These are phyloP conservation scores for Pseudocercospora macadamiae DNA, from an alignment of 2,329 filamentous ascomycete genomes.

Conservation along the genomic window DNA sequence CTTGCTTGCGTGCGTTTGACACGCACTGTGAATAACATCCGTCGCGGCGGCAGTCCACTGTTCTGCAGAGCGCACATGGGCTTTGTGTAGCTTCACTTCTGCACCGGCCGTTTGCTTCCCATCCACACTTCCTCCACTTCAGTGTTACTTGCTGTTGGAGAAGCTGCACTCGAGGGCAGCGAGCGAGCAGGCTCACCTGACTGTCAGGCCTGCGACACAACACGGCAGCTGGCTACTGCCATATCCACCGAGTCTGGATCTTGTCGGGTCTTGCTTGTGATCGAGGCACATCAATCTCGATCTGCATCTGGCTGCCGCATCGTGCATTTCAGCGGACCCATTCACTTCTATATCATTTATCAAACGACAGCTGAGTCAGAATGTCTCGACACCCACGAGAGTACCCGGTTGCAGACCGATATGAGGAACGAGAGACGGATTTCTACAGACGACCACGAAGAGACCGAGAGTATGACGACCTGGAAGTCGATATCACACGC, in stretches of 20 bases:
- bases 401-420: conserved; percentile 44
- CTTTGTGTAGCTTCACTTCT: conserved; percentile 1
- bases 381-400: conserved; percentile 38
- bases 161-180: neutral
- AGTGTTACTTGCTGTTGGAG: neutral
- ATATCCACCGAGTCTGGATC: neutral
- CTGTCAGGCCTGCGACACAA: neutral
- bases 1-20: neutral
- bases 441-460: conserved; percentile 42
- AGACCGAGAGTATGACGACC: conserved; percentile 52
- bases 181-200: neutral
- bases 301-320: conserved; percentile 3
- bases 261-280: neutral
- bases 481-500: conserved; percentile 52
- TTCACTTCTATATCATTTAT: conserved; percentile 12
- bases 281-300: neutral
- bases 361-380: conserved; percentile 14
- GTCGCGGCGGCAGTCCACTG: neutral
- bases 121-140: neutral
- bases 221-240: conserved; percentile 9
- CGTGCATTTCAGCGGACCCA: conserved; percentile 2
- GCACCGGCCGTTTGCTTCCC: neutral
- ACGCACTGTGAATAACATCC: neutral
- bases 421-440: conserved; percentile 51
- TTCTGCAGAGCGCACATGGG: conserved; percentile 1